Base-by-base conservation (phyloP, 768 basidiomycete species). In the Mrakia frigida region DNA sequence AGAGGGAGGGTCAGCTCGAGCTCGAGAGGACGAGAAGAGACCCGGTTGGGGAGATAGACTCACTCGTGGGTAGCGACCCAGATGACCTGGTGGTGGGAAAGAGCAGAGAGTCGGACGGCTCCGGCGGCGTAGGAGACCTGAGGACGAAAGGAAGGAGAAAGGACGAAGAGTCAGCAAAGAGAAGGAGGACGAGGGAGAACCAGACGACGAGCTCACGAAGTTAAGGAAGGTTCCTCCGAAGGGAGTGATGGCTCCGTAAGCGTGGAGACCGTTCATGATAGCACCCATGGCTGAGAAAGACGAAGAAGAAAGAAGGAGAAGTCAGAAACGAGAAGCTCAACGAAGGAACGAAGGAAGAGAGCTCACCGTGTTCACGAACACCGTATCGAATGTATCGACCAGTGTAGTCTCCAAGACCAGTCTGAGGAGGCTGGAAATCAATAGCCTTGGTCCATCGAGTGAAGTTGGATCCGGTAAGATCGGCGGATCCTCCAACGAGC, bases 331-430 rank as follows among this genome's bases (percentile, higher is more conserved):
- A 56, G 13, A 21, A 50, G 56, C 56, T 56, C 56, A 28, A 28
- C 46, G 46, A 50, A 50, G 39, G 43, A 9, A n/a, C 1, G 23
- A 28, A n/a, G 56, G 50, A 52, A n/a, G 7, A 25, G 56, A 2
- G 13, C 56, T 56, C 56, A 56, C 56, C 95, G 84, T 98, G 95
- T 84, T 98, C 95, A 84, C 95, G 92, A 75, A 98, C 94, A 88
- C 95, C 95, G 85, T 91, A 98, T 74, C 94, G 91, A 83, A 98
- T 89, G 84, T 98, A 97, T 67, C 90, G 91, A 72, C 95, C 95
- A 75, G 89, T 85, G 84, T 94, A 96, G 77, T 83, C 87, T 76
- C 95, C 95, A 61, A 96, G 87, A 43, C 89, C 89, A 28, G 92
- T 94, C 85, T 87, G 89, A 28, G 92, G 91, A 59, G 88, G 91